These are phyloP conservation scores for Candida orba DNA, from an alignment of 805 yeast genomes.

Conservation along the genomic window DNA sequence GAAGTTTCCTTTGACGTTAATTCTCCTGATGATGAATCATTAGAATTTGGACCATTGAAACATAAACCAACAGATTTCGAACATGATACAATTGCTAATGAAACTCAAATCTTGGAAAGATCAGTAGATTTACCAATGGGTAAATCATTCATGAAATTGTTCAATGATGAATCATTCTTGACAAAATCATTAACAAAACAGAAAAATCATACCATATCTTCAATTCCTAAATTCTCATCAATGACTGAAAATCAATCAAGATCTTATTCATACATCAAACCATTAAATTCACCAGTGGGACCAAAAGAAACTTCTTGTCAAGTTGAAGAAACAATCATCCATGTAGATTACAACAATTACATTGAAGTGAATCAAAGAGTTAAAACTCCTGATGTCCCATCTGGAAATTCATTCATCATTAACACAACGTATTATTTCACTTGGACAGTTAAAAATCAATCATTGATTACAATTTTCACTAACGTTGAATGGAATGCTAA, in stretches of 20 bases:
- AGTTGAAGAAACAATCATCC: slow-evolving; percentile 52
- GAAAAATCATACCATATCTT: slow-evolving; percentile 54
- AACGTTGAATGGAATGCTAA: slow-evolving; percentile 65
- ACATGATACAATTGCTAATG: slow-evolving; percentile 40
- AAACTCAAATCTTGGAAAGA: slow-evolving; percentile 49
- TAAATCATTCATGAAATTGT: slow-evolving; percentile 47
- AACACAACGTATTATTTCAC: slow-evolving; percentile 48
- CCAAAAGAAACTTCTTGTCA: slow-evolving; percentile 69
- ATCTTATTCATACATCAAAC: slow-evolving; percentile 52
- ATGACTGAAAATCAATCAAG: slow-evolving; percentile 30
- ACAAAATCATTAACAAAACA: slow-evolving; percentile 45
- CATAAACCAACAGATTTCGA: slow-evolving; percentile 43
- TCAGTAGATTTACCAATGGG: slow-evolving; percentile 59
- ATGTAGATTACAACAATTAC: slow-evolving; percentile 39
- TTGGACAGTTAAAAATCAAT: slow-evolving; percentile 56
- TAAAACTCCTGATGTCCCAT: slow-evolving; percentile 77
- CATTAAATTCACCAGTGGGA: slow-evolving; percentile 61
- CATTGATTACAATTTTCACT: slow-evolving; percentile 46
- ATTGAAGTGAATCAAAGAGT: slow-evolving; percentile 50
- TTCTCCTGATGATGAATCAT: slow-evolving; percentile 10
- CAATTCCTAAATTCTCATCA: slow-evolving; percentile 33
- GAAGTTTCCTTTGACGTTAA: slow-evolving; percentile 8
- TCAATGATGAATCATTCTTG: slow-evolving; percentile 51
- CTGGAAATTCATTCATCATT: slow-evolving; percentile 61
- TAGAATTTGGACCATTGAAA: slow-evolving; percentile 13